Evolutionary conservation across 2,329 filamentous ascomycete species (phyloP).

Genomic region (Thelonectria blattea): DNA sequence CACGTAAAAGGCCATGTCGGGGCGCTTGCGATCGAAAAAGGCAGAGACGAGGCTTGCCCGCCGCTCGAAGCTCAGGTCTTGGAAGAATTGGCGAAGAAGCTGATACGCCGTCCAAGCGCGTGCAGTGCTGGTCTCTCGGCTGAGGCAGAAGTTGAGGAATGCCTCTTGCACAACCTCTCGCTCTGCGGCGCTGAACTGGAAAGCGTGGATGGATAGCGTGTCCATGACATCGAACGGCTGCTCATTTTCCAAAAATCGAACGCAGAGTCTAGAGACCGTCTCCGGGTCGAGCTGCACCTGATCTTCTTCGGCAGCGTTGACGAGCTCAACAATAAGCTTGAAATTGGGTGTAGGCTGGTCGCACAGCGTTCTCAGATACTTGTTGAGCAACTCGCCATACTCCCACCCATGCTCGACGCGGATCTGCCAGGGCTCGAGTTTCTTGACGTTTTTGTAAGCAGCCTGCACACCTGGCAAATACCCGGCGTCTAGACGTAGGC

Average conservation of each 20-base stretch:
- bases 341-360: constrained; percentile 66
- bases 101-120: constrained; percentile 70
- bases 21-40: constrained; percentile 78
- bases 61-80: constrained; percentile 67
- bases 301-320: constrained; percentile 74
- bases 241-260: constrained; percentile 75
- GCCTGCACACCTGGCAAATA: constrained; percentile 74
- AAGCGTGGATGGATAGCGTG: constrained; percentile 76
- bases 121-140: constrained; percentile 65
- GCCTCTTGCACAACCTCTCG: constrained; percentile 69
- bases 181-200: constrained; percentile 73
- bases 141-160: constrained; percentile 71
- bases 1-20: constrained; percentile 84
- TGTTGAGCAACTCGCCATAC: constrained; percentile 70
- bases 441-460: constrained; percentile 60
- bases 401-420: constrained; percentile 54
- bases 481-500: constrained; percentile 74
- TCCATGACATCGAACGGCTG: constrained; percentile 83
- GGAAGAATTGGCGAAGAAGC: constrained; percentile 69
- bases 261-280: constrained; percentile 76
- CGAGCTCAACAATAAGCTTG: constrained; percentile 73
- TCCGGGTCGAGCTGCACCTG: constrained; percentile 72
- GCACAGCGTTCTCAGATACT: constrained; percentile 74
- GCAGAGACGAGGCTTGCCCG: constrained; percentile 78
- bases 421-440: constrained; percentile 44